Base-by-base conservation (phyloP, 2,329 filamentous ascomycete species). In the Ceratocystis lukuohia region DNA sequence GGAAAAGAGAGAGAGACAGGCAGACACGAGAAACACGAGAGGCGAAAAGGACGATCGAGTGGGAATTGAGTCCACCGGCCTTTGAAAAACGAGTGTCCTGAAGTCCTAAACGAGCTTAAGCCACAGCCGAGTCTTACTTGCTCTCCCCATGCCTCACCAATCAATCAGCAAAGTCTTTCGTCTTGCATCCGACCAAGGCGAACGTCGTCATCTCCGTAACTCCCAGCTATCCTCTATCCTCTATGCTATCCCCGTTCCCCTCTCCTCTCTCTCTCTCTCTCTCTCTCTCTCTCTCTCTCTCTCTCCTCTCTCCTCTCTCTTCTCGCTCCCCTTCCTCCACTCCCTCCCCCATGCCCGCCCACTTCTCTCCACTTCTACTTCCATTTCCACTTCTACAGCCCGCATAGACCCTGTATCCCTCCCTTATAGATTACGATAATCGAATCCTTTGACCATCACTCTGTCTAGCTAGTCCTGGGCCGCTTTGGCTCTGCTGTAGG, bases 321-420 rank as follows among this genome's bases (percentile, higher is more conserved):
- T 22, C 46, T 22, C 37, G 3, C 10, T 5, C 7, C 5, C 6
- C 46, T 50, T 5, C n/a, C 22, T n/a, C n/a, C 46, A 12, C 46
- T 8, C 10, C 37, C 10, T 41, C 37, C 10, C 10, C 37, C 37
- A 41, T 41, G 10, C 37, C 10, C 37, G 37, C 33, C 33, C 37
- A 41, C 37, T 41, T 41, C 37, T 41, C 37, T 41, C 37, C 37
- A 41, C 37, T 41, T 41, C 37, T 12, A 41, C 37, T 41, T 41
- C 37, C 37, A 41, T 41, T 41, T 41, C 37, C 37, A 41, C 37
- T 41, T 41, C 37, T 41, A 41, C 37, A 41, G 37, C n/a, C 46
- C 46, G 46, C 46, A 50, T 20, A 50, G 46, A 30, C 53, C 53
- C 53, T 57, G 53, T 57, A 57, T 57, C 53, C 53, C 53, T 57